Evolutionary conservation across 2,329 filamentous ascomycete species (phyloP).

Genomic region (Ceratocystiopsis minuta): DNA sequence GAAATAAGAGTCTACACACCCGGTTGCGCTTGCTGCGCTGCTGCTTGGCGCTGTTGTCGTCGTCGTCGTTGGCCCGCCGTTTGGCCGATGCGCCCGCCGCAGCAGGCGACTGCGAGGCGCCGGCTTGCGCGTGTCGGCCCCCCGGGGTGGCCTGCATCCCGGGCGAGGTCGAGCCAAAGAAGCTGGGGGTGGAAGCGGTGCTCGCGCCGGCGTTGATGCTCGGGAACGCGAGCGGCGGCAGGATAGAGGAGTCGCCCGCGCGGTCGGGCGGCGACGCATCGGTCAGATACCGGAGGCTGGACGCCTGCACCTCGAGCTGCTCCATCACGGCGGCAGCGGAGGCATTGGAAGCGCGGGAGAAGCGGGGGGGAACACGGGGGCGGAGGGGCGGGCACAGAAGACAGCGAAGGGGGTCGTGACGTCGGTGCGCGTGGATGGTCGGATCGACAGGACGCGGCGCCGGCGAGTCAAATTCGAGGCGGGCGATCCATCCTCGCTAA

Average conservation of each 20-base stretch:
- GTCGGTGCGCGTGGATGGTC: too few species aligned
- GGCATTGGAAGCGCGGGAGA: conserved; percentile 2
- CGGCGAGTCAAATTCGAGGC: too few species aligned
- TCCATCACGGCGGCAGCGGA: conserved; percentile 26
- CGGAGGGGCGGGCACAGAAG: not conserved
- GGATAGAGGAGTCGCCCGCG: too few species aligned
- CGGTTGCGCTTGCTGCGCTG: conserved; percentile 43
- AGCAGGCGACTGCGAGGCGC: too few species aligned
- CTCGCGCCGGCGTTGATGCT: conserved; percentile 7
- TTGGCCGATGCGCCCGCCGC: too few species aligned
- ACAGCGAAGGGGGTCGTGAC: too few species aligned
- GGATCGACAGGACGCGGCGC: too few species aligned
- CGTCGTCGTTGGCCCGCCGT: conserved; percentile 16
- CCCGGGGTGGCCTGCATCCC: too few species aligned
- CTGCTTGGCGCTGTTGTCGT: conserved; percentile 25
- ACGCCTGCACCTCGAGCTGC: conserved; percentile 34
- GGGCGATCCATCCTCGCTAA: too few species aligned
- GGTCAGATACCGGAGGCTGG: conserved; percentile 33
- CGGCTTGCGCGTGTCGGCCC: too few species aligned
- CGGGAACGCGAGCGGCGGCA: too few species aligned
- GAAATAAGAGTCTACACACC: conserved; percentile 19
- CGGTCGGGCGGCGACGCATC: conserved; percentile 11
- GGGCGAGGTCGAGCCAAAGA: too few species aligned
- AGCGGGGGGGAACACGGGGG: not conserved
- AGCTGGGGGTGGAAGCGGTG: conserved; percentile 1